These are phyloP conservation scores for Volvox reticuliferus DNA, from an alignment of 139 green algal species.

Conservation along the genomic window DNA sequence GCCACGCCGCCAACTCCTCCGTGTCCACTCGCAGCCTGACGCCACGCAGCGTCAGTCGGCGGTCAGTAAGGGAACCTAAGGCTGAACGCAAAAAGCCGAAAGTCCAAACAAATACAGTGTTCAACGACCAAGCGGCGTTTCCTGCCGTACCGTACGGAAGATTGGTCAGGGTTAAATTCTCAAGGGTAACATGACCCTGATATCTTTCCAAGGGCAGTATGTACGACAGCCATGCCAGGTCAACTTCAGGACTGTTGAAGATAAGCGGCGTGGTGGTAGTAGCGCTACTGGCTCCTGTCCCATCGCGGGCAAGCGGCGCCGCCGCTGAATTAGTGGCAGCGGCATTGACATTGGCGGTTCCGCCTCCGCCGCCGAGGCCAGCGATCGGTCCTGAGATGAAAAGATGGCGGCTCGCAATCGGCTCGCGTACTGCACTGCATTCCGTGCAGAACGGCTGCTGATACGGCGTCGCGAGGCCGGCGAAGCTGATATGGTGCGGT, in stretches of 20 bases:
- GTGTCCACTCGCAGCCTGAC: background rate
- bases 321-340: too few relatives aligned
- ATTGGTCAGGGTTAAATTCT: conserved; percentile 2
- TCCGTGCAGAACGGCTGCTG: too few relatives aligned
- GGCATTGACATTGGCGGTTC: background rate
- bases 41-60: background rate
- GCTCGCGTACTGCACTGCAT: background rate
- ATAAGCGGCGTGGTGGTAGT: background rate
- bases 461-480: background rate
- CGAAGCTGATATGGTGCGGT: conserved; percentile 2
- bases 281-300: background rate
- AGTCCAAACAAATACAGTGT: background rate
- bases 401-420: background rate
- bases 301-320: too few relatives aligned
- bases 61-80: background rate
- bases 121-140: background rate
- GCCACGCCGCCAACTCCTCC: conserved; percentile 12
- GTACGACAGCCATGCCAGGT: background rate
- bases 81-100: background rate
- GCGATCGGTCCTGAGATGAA: background rate
- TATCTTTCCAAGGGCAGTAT: background rate
- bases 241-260: background rate
- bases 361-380: background rate
- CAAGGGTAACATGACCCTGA: background rate
- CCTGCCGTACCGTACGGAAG: background rate